Evolutionary conservation across 2,329 filamentous ascomycete genomes (phyloP), one percentile per base, ranked within the genome.

Genomic region (Apiospora marii): DNA sequence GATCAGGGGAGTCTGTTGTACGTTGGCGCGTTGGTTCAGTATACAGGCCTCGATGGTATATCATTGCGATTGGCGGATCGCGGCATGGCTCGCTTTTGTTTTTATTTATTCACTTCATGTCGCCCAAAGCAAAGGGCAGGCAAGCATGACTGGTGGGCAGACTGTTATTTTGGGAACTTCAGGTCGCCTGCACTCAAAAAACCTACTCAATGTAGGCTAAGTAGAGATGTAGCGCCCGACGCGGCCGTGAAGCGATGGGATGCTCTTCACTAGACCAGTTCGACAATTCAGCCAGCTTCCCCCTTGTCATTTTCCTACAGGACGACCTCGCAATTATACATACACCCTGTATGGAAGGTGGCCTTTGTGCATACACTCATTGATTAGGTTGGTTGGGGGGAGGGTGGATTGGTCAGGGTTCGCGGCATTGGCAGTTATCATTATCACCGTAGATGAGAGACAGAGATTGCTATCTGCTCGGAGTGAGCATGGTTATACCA

Each of bases 381-480:
- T 64, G 58, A 41, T 64, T 41, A 22, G 58, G 34, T n/a, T 64
- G 58, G 30, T 24, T 10, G 10, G 10, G 34, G 58, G n/a, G n/a
- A n/a, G n/a, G n/a, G n/a, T n/a, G n/a, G 58, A 64, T 24, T 30
- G 58, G 58, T 64, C 34, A n/a, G 34, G 58, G 27, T 14, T 13
- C 34, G n/a, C 34, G 58, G 34, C 19, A 64, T 24, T 64, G 34
- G 58, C n/a, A 30, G 30, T 64, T 41, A n/a, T n/a, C 58, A 64
- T 61, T 61, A 34, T 14, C 27, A 37, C 19, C 30, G 58, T 64
- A 64, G 34, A 64, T 41, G 10, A 64, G 53, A 61, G 58, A 41
- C 58, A 41, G 58, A 64, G 58, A 64, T 64, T 64, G 58, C 30
- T 64, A 64, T 64, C 34, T n/a, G 58, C 58, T 64, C 19, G 34